These are phyloP conservation scores for Phytomonas francai DNA, from an alignment of 208 protist genomes.

Conservation along the genomic window DNA sequence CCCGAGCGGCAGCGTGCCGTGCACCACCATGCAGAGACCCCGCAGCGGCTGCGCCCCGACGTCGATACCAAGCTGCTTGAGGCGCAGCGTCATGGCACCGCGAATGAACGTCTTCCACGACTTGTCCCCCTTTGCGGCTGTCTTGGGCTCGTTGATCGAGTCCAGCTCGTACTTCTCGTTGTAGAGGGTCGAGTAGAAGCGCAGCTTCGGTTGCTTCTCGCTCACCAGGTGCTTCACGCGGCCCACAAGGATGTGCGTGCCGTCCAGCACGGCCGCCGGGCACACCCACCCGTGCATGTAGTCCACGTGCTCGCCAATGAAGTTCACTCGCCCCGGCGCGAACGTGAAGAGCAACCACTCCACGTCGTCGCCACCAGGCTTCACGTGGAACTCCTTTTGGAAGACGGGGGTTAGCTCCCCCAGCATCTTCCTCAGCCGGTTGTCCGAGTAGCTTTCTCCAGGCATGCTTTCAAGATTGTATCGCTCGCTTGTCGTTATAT, in stretches of 20 bases:
- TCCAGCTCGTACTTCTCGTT: slow-evolving; percentile 50
- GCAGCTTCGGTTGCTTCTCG: slow-evolving; percentile 30
- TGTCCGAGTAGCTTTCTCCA: slow-evolving; percentile 37
- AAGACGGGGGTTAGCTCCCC: slow-evolving; percentile 38
- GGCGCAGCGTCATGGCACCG: slow-evolving; percentile 44
- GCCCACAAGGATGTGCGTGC: slow-evolving; percentile 64
- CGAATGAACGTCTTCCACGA: slow-evolving; percentile 60
- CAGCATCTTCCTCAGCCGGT: slow-evolving; percentile 34
- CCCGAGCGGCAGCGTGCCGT: slow-evolving; percentile 67
- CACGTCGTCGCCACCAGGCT: slow-evolving; percentile 32
- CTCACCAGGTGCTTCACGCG: slow-evolving; percentile 37
- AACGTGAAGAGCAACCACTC: slow-evolving; percentile 74
- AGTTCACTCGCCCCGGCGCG: slow-evolving; percentile 82
- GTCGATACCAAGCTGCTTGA: slow-evolving; percentile 38
- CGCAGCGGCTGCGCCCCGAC: slow-evolving; percentile 24
- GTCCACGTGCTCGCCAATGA: slow-evolving; percentile 90
- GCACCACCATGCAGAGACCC: slow-evolving; percentile 65
- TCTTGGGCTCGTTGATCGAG: slow-evolving; percentile 10
- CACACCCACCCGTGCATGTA: slow-evolving; percentile 81
- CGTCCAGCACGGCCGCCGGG: slow-evolving; percentile 49
- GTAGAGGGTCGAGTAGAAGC: slow-evolving; percentile 52
- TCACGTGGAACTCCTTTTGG: slow-evolving; percentile 41
- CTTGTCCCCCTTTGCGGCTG: slow-evolving; percentile 17
- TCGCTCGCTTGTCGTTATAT: slow-evolving; percentile 10
- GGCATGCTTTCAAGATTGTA: slow-evolving; percentile 19